These are phyloP conservation scores for Leccinum uliginosum DNA, from an alignment of 768 basidiomycete genomes.

Conservation along the genomic window DNA sequence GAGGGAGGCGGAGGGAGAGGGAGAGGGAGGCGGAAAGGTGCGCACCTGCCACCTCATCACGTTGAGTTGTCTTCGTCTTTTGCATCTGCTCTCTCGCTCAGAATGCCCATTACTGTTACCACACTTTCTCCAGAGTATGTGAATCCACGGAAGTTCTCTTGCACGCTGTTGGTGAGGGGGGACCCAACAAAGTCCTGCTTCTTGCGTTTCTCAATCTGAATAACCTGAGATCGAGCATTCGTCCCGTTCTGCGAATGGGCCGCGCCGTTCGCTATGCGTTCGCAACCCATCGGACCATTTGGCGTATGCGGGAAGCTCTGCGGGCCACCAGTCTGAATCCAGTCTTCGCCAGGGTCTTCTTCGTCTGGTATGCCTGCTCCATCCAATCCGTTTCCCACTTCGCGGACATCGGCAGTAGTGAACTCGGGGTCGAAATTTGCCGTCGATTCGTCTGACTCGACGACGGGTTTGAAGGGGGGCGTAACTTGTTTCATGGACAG, in stretches of 20 bases:
- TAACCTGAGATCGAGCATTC: conserved; percentile 30
- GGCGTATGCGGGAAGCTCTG: conserved; percentile 49
- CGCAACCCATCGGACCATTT: conserved; percentile 74
- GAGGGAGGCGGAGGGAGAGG: too few species aligned
- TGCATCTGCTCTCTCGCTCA: conserved; percentile 27
- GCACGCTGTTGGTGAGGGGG: conserved; percentile 86
- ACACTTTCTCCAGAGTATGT: conserved; percentile 77
- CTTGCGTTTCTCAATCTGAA: conserved; percentile 51
- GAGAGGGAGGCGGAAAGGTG: too few species aligned
- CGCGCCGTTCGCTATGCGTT: conserved; percentile 28
- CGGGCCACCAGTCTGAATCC: conserved; percentile 35
- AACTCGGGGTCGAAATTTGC: conserved; percentile 98
- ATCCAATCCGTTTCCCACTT: conserved; percentile 54
- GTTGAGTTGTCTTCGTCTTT: conserved; percentile 38
- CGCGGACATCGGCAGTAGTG: conserved; percentile 83
- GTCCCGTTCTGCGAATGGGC: conserved; percentile 12
- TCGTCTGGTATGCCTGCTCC: conserved; percentile 43
- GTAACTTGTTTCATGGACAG: conserved; percentile 85
- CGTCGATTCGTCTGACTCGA: conserved; percentile 98
- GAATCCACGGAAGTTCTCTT: conserved; percentile 96
- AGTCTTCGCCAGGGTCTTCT: conserved; percentile 67
- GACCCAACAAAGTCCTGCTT: conserved; percentile 45
- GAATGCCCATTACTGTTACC: conserved; percentile 39
- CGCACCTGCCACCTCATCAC: too few species aligned
- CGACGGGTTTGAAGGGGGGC: conserved; percentile 96